Base-by-base conservation (phyloP, 345 rosid genomes). In the Arabidopsis suecica region DNA sequence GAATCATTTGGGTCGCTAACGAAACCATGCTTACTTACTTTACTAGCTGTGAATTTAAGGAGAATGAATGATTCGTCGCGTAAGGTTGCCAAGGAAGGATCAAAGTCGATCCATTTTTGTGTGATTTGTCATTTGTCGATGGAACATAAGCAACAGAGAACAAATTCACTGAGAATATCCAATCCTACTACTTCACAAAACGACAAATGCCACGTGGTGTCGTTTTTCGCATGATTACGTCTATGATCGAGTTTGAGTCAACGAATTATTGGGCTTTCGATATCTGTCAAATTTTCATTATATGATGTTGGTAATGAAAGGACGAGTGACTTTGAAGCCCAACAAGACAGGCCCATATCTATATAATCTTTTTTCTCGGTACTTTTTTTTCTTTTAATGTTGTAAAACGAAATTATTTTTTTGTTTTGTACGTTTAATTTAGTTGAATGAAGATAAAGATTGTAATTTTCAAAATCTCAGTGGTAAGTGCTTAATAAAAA, bases 61-160 rank as follows among this genome's bases (percentile, higher is more conserved):
- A 57, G 61, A 34, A 38, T 14, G 53, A 74, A 28, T 48, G 61
- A 32, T 86, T 86, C 65, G 82, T 65, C 86, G 76, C 84, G 83
- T 79, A 71, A 84, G 86, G 79, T 93, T 78, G 77, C 89, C 78
- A 13, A 78, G 84, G 69, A 22, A 84, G 86, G 13, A 84, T 93
- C 91, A 34, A 50, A 40, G 30, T 51, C 49, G 74, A 75, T 61
- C 58, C 79, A 54, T 69, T 69, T 74, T 41, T 13, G 50, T 60
- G 22, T 16, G 18, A 16, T 16, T 16, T 16, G 18, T 16, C 18
- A 25, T 37, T 47, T 48, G 22, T 36, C 28, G 63, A 53, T 18
- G 1, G 63, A 12, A 56, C 20, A 30, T 28, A 50, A 28, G 28
- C 28, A 18, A 16, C 0, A 49, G 56, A 37, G 37, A 30, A 30